A percentile compares a stretch with the other conserved stretches of the same genome.
phyloP scores from a whole-genome alignment of 176 grass and related monocot genomes.

The Guadua angustifolia region DNA sequence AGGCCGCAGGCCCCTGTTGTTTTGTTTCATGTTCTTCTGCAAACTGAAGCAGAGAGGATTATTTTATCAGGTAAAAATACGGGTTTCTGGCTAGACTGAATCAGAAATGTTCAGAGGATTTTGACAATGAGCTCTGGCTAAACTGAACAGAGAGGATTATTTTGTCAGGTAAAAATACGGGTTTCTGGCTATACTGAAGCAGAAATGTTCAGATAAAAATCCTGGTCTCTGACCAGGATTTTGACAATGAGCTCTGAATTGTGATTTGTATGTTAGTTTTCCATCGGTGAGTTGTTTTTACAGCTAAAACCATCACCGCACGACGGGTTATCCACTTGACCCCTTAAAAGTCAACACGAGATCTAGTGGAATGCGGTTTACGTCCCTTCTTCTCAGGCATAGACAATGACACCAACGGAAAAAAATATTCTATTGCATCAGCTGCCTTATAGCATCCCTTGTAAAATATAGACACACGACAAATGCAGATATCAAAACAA shows the following conservation, averaged over 20 bases:
- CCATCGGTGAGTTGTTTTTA: not conserved
- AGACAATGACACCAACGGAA: constrained; percentile 19
- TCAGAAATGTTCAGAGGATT: not conserved
- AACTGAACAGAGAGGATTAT: not conserved
- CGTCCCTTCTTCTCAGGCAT: constrained; percentile 30
- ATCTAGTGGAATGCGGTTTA: constrained; percentile 41
- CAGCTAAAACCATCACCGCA: not conserved
- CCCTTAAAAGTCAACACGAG: constrained; percentile 2
- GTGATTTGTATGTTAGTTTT: not conserved
- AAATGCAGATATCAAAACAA: too few species aligned
- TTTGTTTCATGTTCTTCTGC: not conserved
- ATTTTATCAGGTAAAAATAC: not conserved
- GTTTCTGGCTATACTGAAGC: not conserved
- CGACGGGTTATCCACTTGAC: not conserved
- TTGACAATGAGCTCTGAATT: not conserved
- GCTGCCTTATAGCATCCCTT: too few species aligned
- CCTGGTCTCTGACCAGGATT: too few species aligned
- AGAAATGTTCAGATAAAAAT: not conserved
- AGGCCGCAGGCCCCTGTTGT: too few species aligned
- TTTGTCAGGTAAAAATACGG: not conserved
- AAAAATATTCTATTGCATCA: not conserved
- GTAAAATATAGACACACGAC: too few species aligned
- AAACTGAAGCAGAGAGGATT: not conserved
- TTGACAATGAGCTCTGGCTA: not conserved
- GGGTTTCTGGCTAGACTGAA: not conserved